These are phyloP conservation scores for Vanrija humicola DNA, from an alignment of 1,284 basidiomycete species.

Conservation along the genomic window DNA sequence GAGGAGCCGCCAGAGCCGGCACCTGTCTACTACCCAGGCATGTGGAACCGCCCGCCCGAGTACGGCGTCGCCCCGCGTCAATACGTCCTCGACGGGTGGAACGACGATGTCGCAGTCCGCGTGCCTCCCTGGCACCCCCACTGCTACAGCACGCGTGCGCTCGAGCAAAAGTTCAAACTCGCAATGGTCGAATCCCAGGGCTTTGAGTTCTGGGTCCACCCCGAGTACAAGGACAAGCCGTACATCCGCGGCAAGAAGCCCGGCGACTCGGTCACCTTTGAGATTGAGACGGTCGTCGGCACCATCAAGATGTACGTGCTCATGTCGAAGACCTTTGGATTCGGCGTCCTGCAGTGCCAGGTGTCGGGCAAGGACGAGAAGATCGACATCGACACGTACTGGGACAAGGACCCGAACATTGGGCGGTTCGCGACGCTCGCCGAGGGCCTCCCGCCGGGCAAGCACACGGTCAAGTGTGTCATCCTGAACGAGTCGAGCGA, in stretches of 20 bases:
- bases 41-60: constrained; percentile 35
- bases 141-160: constrained; percentile 34
- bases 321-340: constrained; percentile 35
- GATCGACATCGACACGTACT: constrained; percentile 32
- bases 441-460: constrained; percentile 4
- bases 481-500: constrained; percentile 14
- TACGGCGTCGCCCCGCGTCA: constrained; percentile 41
- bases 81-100: constrained; percentile 38
- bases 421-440: constrained; percentile 12
- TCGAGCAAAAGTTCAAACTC: constrained; percentile 35
- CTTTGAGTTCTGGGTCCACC: constrained; percentile 45
- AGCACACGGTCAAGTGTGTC: constrained; percentile 13
- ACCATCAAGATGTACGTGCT: constrained; percentile 46
- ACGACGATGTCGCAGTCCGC: constrained; percentile 24
- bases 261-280: constrained; percentile 36
- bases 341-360: constrained; percentile 46
- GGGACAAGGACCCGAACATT: constrained; percentile 24
- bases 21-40: constrained; percentile 20
- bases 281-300: constrained; percentile 39
- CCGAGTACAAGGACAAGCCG: constrained; percentile 43
- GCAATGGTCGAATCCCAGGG: constrained; percentile 31
- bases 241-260: constrained; percentile 36
- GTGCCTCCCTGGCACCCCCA: constrained; percentile 34
- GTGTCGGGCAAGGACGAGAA: constrained; percentile 31
- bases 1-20: background rate